phyloP scores from a whole-genome alignment of 106 monocot species.

The Acanthochlamys bracteata region DNA sequence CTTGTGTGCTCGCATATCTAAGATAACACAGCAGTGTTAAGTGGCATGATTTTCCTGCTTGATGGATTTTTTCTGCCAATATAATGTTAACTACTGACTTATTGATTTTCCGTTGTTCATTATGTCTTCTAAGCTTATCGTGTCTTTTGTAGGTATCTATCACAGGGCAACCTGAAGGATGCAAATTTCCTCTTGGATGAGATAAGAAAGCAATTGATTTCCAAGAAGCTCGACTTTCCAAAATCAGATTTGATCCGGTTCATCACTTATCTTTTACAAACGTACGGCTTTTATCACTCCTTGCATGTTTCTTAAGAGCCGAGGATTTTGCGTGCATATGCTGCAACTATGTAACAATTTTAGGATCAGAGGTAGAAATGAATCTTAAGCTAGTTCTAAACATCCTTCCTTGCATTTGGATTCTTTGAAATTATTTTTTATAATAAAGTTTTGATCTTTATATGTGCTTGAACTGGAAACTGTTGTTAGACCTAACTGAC shows the following conservation, averaged over 20 bases:
- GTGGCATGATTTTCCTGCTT: too few species aligned
- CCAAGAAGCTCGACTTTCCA: constrained; percentile 46
- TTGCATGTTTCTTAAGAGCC: background rate
- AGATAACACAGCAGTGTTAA: too few species aligned
- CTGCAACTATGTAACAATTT: background rate
- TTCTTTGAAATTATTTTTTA: too few species aligned
- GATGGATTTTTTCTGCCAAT: too few species aligned
- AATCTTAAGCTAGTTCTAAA: too few species aligned
- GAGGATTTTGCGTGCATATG: background rate
- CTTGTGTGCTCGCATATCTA: too few species aligned
- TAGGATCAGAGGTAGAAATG: too few species aligned
- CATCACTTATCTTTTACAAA: constrained; percentile 60
- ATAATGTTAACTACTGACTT: too few species aligned
- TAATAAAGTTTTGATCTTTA: too few species aligned
- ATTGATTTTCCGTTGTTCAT: background rate
- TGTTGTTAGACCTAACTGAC: too few species aligned
- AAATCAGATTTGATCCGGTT: constrained; percentile 65
- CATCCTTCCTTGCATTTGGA: too few species aligned
- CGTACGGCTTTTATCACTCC: constrained; percentile 40
- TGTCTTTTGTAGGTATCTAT: constrained; percentile 65
- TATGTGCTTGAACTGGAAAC: too few species aligned
- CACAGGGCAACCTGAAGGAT: constrained; percentile 79
- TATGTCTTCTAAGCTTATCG: background rate
- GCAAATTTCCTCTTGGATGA: constrained; percentile 80
- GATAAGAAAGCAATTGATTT: constrained; percentile 41